Conservation (phyloP, 306 rosid species). For the Cucurbita ficifolia region DNA sequence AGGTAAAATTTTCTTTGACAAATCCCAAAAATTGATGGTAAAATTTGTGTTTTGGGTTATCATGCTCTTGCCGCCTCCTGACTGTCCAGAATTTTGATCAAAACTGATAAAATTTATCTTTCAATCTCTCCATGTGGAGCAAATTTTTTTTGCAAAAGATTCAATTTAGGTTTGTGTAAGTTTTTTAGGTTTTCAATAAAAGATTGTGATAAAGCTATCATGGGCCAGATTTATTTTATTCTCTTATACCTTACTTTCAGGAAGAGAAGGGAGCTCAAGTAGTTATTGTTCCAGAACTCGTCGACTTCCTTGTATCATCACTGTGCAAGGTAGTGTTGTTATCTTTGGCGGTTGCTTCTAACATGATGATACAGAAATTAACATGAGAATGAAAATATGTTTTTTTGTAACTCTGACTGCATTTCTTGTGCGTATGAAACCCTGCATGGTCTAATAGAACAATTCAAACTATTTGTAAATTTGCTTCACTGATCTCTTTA, state of each 20-base stretch:
- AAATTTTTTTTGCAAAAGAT: background rate
- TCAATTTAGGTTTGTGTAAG: background rate
- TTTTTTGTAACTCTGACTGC: background rate
- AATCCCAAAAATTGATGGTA: background rate
- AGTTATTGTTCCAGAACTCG: constrained; percentile 71
- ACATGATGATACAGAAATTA: background rate
- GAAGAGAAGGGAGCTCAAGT: constrained; percentile 84
- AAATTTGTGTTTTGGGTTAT: background rate
- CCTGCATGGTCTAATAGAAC: background rate
- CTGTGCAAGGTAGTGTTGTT: constrained; percentile 53
- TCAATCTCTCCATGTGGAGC: background rate
- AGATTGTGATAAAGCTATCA: background rate
- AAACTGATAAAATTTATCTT: background rate
- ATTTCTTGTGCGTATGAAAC: background rate
- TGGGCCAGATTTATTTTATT: background rate
- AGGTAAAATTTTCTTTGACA: background rate
- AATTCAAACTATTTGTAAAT: background rate
- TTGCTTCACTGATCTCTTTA: background rate
- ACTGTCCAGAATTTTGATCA: background rate
- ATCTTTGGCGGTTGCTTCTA: background rate
- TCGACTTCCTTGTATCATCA: constrained; percentile 49
- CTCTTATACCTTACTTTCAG: constrained; percentile 18
- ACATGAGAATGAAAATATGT: background rate
- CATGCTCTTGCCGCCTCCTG: background rate
- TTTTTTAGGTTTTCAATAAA: background rate